Percentiles rank a stretch among this genome's conserved stretches.
phyloP scores from a whole-genome alignment of 306 rosid species.

The Erythrophleum fordii region DNA sequence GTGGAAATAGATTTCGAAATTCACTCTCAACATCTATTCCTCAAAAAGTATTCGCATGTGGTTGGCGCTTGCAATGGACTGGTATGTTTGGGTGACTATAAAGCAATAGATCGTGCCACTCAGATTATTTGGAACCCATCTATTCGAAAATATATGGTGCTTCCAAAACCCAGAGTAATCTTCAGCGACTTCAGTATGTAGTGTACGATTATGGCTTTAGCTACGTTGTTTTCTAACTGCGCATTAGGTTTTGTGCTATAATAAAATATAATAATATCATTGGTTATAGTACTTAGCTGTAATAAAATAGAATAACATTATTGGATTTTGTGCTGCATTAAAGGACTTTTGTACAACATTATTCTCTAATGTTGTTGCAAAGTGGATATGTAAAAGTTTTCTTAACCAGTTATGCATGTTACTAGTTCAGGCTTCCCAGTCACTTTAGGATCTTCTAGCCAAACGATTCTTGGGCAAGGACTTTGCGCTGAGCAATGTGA shows the following conservation, averaged over 20 bases:
- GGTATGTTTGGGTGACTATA: background rate
- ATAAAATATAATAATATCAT: too few species aligned
- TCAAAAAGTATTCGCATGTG: background rate
- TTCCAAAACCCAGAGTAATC: background rate
- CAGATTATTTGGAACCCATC: constrained; percentile 4
- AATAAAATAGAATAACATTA: background rate
- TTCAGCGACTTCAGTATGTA: too few species aligned
- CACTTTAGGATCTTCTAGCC: constrained; percentile 58
- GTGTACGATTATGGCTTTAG: too few species aligned
- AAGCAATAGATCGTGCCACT: background rate
- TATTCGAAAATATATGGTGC: background rate
- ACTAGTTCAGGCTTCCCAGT: background rate
- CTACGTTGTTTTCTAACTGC: too few species aligned
- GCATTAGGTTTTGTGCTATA: too few species aligned
- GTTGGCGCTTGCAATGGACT: constrained; percentile 11
- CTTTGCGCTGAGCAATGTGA: constrained; percentile 65
- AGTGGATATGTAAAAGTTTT: background rate
- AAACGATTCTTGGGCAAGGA: constrained; percentile 60
- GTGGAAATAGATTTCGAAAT: background rate
- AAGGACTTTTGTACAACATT: background rate
- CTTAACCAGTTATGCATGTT: background rate
- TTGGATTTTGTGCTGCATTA: constrained; percentile 12
- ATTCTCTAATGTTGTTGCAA: background rate
- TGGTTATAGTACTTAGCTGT: background rate
- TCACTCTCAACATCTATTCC: background rate